Evolutionary conservation across 225 moss, liverwort and hornwort genomes (phyloP).

Genomic region (Bryoerythrophyllum caledonicum): DNA sequence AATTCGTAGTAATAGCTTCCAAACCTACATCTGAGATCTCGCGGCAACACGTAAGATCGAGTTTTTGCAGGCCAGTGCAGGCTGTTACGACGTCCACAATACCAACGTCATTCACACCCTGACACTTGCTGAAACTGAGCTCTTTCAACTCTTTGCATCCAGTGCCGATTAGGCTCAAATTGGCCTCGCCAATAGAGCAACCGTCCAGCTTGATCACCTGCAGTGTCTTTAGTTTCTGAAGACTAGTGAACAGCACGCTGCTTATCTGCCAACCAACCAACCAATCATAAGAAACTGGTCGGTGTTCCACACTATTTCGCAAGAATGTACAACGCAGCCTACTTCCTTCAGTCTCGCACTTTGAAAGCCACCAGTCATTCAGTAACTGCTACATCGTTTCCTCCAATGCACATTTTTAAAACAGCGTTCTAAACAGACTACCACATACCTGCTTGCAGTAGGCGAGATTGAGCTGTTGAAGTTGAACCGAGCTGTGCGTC

Average conservation of each 20-base stretch:
- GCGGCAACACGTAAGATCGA: slow-evolving; percentile 81
- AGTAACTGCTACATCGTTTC: neutral
- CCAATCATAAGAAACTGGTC: slow-evolving; percentile 4
- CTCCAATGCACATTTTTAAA: neutral
- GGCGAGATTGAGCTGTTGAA: slow-evolving; percentile 52
- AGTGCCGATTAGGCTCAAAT: slow-evolving; percentile 62
- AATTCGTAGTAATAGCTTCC: slow-evolving; percentile 55
- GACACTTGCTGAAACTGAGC: slow-evolving; percentile 76
- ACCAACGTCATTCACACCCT: slow-evolving; percentile 65
- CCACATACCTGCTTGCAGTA: slow-evolving; percentile 47
- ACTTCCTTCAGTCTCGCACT: neutral
- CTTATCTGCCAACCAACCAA: slow-evolving; percentile 55
- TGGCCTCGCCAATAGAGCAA: slow-evolving; percentile 55
- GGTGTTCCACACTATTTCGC: neutral
- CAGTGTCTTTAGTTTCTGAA: slow-evolving; percentile 63
- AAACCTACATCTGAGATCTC: slow-evolving; percentile 70
- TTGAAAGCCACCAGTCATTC: slow-evolving; percentile 1
- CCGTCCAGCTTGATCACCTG: slow-evolving; percentile 71
- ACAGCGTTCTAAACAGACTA: neutral
- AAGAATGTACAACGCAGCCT: neutral
- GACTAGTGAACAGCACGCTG: slow-evolving; percentile 41
- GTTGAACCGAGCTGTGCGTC: slow-evolving; percentile 41
- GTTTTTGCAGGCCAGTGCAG: slow-evolving; percentile 55
- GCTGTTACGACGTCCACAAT: slow-evolving; percentile 55
- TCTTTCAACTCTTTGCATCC: slow-evolving; percentile 71